Evolutionary conservation across 257 asterid genomes (phyloP), one percentile per base, ranked within the genome.

Genomic region (Ocimum tenuiflorum): DNA sequence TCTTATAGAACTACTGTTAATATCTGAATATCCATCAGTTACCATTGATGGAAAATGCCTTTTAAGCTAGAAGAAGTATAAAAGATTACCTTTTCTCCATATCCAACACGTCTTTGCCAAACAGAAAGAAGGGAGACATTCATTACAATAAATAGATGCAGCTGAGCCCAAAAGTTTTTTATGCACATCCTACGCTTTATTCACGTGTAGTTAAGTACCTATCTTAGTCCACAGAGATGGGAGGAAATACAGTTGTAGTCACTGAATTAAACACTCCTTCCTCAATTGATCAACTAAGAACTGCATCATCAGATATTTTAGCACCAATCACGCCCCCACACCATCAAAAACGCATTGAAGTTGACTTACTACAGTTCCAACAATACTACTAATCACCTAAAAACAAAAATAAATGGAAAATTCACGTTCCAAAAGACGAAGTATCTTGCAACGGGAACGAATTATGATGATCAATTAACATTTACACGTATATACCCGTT

Each of bases 401-500:
- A 39, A 0, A 54, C 39, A 36, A 49, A 72, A 55, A 49, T 55
- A 33, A 53, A 60, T 27, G 35, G 9, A 65, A 11, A 18, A 22
- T 35, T 27, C 20, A 18, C 51, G 51, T 47, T 13, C 31, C 3
- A 63, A 22, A 48, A 58, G 19, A 23, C 17, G 19, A 31, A 39
- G 36, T 15, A 63, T 7, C 43, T 33, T 31, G 46, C 39, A 14
- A 42, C 23, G 2, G 11, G 46, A 42, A 17, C 29, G 10, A 18
- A 46, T 11, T 15, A 61, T 27, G 7, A 46, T 12, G 29, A 48
- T 17, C 43, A 52, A 46, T 56, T 17, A 15, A 58, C 22, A 58
- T 0, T 18, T 24, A 24, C 2, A 58, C 39, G 63, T 7, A 17
- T 22, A 50, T 80, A 89, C 96, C 96, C 96, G 75, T 82, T 85